Conservation (phyloP, 345 rosid genomes). For the Limnanthes douglasii region DNA sequence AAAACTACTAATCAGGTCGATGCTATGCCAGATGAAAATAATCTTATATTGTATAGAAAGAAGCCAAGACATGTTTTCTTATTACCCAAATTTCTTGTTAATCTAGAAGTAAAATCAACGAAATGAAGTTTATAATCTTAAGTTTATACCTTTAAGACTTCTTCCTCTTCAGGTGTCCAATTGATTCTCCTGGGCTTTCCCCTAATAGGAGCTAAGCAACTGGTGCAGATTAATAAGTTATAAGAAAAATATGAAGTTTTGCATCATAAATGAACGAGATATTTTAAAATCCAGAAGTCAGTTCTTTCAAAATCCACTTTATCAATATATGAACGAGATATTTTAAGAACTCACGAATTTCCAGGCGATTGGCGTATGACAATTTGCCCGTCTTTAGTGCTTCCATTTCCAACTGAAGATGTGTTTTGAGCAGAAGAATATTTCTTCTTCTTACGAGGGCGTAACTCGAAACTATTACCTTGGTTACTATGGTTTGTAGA, state of each 20-base stretch:
- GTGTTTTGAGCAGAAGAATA: slow-evolving; percentile 4
- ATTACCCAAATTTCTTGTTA: background rate
- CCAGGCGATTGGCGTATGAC: too few species aligned
- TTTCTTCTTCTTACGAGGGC: too few species aligned
- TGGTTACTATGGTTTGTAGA: slow-evolving; percentile 3
- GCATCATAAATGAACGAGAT: background rate
- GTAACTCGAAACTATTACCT: too few species aligned
- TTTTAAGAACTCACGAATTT: too few species aligned
- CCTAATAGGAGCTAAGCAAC: slow-evolving; percentile 1
- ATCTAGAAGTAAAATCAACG: background rate
- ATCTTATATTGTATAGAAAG: background rate
- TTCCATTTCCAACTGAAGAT: too few species aligned
- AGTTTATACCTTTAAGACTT: slow-evolving; percentile 14
- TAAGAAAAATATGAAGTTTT: background rate
- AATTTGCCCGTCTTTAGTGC: too few species aligned
- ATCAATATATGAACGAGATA: too few species aligned
- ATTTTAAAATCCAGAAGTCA: slow-evolving; percentile 3
- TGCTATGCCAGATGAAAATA: background rate
- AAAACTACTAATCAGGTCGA: background rate
- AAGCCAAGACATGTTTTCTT: background rate
- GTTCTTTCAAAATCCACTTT: too few species aligned
- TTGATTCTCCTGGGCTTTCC: slow-evolving; percentile 8
- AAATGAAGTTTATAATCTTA: background rate
- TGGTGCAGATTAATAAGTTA: background rate
- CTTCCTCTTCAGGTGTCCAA: slow-evolving; percentile 15